phyloP scores from a whole-genome alignment of 2,329 filamentous ascomycete genomes.

The Cercospora sojina region DNA sequence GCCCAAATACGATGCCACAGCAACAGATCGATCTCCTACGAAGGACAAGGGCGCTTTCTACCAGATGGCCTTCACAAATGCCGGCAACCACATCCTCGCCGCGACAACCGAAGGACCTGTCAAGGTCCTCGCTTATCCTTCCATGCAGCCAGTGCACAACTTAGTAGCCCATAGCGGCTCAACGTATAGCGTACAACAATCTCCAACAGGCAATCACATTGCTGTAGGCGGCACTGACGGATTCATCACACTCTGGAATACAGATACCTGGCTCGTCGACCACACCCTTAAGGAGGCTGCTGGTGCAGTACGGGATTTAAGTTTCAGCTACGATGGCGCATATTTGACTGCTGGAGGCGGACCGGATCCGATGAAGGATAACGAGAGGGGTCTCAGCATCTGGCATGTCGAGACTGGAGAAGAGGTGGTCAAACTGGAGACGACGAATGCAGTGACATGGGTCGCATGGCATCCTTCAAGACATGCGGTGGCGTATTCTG shows the following conservation, averaged over 20 bases:
- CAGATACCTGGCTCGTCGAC: conserved; percentile 72
- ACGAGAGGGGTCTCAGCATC: conserved; percentile 68
- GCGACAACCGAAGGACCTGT: conserved; percentile 70
- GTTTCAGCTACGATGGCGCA: conserved; percentile 75
- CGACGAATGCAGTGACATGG: conserved; percentile 61
- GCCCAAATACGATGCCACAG: conserved; percentile 18
- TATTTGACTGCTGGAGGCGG: conserved; percentile 69
- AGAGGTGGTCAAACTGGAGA: conserved; percentile 69
- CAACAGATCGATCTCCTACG: conserved; percentile 29
- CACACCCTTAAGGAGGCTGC: conserved; percentile 68
- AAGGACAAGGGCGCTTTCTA: conserved; percentile 57
- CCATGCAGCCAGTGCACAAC: conserved; percentile 53
- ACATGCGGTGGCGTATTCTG: conserved; percentile 71
- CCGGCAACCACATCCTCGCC: conserved; percentile 67
- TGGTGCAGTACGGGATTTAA: conserved; percentile 66
- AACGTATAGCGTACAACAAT: conserved; percentile 66
- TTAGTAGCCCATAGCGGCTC: conserved; percentile 72
- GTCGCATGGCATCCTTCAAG: conserved; percentile 74
- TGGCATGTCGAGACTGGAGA: conserved; percentile 73
- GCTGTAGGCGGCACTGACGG: conserved; percentile 75
- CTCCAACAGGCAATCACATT: conserved; percentile 68
- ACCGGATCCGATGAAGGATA: conserved; percentile 49
- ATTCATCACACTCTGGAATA: conserved; percentile 75
- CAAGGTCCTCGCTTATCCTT: conserved; percentile 69
- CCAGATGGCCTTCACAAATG: conserved; percentile 72